Base-by-base conservation (phyloP, 2,329 filamentous ascomycete genomes). In the Arthrobotrys iridis region DNA sequence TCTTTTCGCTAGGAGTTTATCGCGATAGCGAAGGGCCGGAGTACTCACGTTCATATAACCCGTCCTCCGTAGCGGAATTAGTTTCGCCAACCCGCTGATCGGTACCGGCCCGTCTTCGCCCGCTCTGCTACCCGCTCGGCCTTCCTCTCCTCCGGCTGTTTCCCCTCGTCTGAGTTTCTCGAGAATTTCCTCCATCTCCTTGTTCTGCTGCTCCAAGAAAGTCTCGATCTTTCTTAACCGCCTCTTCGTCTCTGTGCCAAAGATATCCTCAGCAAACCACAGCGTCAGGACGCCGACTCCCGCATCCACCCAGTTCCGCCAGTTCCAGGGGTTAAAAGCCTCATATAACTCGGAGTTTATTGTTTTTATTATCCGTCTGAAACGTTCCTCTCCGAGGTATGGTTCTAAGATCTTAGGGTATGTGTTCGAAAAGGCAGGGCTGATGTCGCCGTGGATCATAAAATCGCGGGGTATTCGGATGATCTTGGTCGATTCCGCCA, bases 381-480 rank as follows among this genome's bases (percentile, higher is more conserved):
- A 99, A 79, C 96, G 92, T 72, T 90, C 89, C 82, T 99, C 95
- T 0, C 88, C 87, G 45, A 99, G 84, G 30, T 93, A 88, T 0
- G 93, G 92, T 78, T 97, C 93, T 5, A 99, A 85, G 70, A 99
- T 96, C 81, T 99, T 95, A 0, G 95, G 95, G 80, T 99, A 99
- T 1, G 97, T 85, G 79, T 98, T 97, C 13, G 92, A 95, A 81
- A 96, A 98, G 0, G 93, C 93, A 0, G 95, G 95, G 0, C 93
- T 94, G 26, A 97, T 84, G 82, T 99, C 95, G 35, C 94, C 95
- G 75, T 90, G 88, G 28, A 93, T 83, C 83, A 98, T 90, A 91
- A 93, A 99, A 82, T 99, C 95, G 43, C 95, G 88, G 70, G 90
- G 89, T 77, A 99, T 90, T 13, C 95, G 90, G 79, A 99, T 97